Percentiles rank a stretch among this genome's conserved stretches.
Evolutionary conservation across 345 rosid species (phyloP).

Genomic region (Citrus inodora): DNA sequence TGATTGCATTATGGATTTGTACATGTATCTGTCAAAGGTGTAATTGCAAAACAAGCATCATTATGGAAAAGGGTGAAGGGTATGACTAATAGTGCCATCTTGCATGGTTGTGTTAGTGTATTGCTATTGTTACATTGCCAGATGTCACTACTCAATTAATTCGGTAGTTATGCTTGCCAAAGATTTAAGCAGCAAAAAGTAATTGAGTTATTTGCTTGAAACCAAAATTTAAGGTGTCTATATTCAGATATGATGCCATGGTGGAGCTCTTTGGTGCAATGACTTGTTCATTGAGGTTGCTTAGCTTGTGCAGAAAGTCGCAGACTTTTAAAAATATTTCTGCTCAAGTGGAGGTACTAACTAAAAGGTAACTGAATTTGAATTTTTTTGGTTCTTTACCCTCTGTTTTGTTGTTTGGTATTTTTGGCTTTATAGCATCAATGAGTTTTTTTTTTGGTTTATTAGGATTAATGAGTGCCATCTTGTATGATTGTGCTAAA

Average conservation of each 20-base stretch:
- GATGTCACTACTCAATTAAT: not conserved
- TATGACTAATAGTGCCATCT: too few relatives aligned
- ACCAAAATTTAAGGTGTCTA: not conserved
- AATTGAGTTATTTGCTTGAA: not conserved
- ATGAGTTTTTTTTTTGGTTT: not conserved
- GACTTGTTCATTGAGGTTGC: conserved; percentile 47
- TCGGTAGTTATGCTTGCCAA: not conserved
- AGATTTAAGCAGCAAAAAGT: not conserved
- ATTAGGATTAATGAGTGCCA: not conserved
- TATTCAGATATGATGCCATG: conserved; percentile 29
- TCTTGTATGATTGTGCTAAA: too few relatives aligned
- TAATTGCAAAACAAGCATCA: too few relatives aligned
- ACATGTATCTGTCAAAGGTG: too few relatives aligned
- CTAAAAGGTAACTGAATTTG: conserved; percentile 30
- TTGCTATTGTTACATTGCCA: not conserved
- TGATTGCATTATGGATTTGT: too few relatives aligned
- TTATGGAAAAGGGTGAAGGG: not conserved
- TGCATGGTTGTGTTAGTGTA: too few relatives aligned
- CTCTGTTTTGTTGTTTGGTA: too few relatives aligned
- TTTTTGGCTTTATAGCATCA: too few relatives aligned
- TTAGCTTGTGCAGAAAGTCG: conserved; percentile 30
- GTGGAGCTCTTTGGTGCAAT: conserved; percentile 36
- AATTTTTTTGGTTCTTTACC: not conserved
- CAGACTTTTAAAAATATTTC: conserved; percentile 41
- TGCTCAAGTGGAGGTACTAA: conserved; percentile 39